Evolutionary conservation across 192 early-diverging fungal genomes (phyloP).

Genomic region (Backusella parvicylindrica): DNA sequence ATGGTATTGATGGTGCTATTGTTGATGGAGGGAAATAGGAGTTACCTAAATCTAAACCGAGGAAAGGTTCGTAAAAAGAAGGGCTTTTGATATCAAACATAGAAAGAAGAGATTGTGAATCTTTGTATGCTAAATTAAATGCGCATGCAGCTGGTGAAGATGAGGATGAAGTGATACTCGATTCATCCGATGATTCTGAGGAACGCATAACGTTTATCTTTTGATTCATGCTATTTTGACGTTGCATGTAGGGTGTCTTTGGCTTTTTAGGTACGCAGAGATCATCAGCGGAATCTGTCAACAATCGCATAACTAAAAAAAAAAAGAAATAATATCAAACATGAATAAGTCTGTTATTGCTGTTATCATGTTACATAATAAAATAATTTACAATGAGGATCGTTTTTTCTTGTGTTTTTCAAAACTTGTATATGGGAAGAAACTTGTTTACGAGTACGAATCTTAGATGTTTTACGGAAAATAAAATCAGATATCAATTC

Average conservation of each 20-base stretch:
- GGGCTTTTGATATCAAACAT: slow-evolving; percentile 33
- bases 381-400: slow-evolving; percentile 41
- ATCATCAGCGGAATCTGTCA: slow-evolving; percentile 42
- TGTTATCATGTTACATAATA: background rate
- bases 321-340: background rate
- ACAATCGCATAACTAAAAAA: slow-evolving; percentile 42
- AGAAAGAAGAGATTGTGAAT: slow-evolving; percentile 11
- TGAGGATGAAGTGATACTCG: slow-evolving; percentile 24
- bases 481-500: slow-evolving; percentile 76
- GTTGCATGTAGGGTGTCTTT: background rate
- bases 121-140: slow-evolving; percentile 36
- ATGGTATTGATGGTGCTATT: background rate
- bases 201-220: slow-evolving; percentile 19
- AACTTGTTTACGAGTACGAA: slow-evolving; percentile 71
- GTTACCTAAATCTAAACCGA: background rate
- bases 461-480: slow-evolving; percentile 59
- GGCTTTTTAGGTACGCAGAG: background rate
- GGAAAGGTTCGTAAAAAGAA: slow-evolving; percentile 28
- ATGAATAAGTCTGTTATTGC: background rate
- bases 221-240: background rate
- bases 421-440: slow-evolving; percentile 79
- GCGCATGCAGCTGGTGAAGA: slow-evolving; percentile 35
- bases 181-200: slow-evolving; percentile 35
- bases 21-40: background rate
- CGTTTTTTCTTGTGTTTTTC: slow-evolving; percentile 65